Base-by-base conservation (phyloP, 345 rosid species). In the Salix dunnii region DNA sequence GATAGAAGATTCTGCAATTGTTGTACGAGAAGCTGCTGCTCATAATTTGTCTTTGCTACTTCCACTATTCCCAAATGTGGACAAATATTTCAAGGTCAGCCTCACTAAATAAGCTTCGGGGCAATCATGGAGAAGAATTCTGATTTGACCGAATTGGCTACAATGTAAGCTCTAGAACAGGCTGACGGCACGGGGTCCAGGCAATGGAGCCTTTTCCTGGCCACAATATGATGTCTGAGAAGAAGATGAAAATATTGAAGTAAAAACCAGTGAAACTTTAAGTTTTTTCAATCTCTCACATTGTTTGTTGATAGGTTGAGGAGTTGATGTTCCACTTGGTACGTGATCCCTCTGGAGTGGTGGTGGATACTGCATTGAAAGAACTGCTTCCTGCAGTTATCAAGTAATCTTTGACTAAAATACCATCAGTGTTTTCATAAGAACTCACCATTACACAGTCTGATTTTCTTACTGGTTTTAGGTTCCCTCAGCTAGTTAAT, bases 41-140 rank as follows among this genome's bases (percentile, higher is more conserved):
- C 93, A 78, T 85, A 95, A 95, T 88, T 88, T 93, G 86, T 90
- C 97, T 14, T 81, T 95, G 91, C 88, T 93, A 84, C 99, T 95
- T 86, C 99, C 97, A 17, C 90, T 89, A 71, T 95, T 93, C 81
- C 99, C 93, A 14, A 92, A 84, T 85, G 87, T 80, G 78, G 99
- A 95, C 90, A 95, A 95, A 90, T 95, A 95, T 90, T 91, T 95
- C 91, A 95, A 95, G 99, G 99, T 95, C 91, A 90, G 96, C 89
- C 78, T 90, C 92, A 87, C 86, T 89, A 86, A 81, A 88, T 86
- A 88, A 89, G 87, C 90, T 85, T 88, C 81, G 80, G 83, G 86
- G 92, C 92, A 86, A 88, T 82, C 91, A 88, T 85, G 90, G 89
- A 87, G 91, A 86, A 83, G 89, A 87, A 82, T 85, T 88, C 90